Evolutionary conservation across 2,329 filamentous ascomycete genomes (phyloP).

Genomic region (Rhynchosporium agropyri): DNA sequence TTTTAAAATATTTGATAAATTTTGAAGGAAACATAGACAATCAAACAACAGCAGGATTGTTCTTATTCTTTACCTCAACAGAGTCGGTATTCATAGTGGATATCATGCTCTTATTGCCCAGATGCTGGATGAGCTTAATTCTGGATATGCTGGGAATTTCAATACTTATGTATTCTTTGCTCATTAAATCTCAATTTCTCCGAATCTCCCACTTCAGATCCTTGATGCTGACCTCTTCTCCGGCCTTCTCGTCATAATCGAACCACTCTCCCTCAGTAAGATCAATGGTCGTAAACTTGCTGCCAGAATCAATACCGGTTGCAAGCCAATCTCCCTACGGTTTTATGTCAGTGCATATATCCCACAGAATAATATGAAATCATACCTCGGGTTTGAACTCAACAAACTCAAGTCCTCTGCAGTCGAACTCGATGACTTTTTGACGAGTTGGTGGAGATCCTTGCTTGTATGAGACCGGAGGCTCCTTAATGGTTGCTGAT

Average conservation of each 20-base stretch:
- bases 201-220: slow-evolving; percentile 82
- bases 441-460: slow-evolving; percentile 72
- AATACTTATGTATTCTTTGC: not conserved
- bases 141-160: not conserved
- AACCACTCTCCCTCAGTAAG: slow-evolving; percentile 93
- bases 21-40: too few relatives aligned
- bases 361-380: not conserved
- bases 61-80: too few relatives aligned
- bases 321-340: slow-evolving; percentile 84
- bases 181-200: slow-evolving; percentile 33
- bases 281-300: slow-evolving; percentile 81
- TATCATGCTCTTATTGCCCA: not conserved
- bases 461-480: slow-evolving; percentile 72
- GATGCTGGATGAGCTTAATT: not conserved
- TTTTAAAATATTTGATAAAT: too few relatives aligned
- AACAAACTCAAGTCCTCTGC: slow-evolving; percentile 86
- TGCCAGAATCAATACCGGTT: slow-evolving; percentile 76
- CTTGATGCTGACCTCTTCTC: slow-evolving; percentile 90
- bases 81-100: not conserved
- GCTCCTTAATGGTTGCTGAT: slow-evolving; percentile 78
- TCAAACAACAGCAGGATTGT: too few relatives aligned
- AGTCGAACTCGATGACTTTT: slow-evolving; percentile 89
- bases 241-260: slow-evolving; percentile 93
- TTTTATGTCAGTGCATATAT: not conserved
- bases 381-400: slow-evolving; percentile 88